Base-by-base conservation (phyloP, 2,329 filamentous ascomycete genomes). In the Falciphora oryzae region DNA sequence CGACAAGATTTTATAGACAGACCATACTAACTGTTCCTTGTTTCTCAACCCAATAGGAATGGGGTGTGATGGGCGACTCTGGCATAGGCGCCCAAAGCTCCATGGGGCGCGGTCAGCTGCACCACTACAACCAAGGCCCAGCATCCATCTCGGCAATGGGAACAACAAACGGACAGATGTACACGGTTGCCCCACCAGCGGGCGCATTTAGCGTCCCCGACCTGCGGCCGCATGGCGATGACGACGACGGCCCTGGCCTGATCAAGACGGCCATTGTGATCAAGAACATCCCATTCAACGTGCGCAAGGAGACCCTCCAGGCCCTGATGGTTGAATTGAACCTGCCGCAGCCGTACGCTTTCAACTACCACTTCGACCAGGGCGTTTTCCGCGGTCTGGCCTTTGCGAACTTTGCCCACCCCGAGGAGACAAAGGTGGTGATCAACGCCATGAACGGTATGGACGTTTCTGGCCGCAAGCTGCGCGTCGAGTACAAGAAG, bases 321-420 rank as follows among this genome's bases (percentile, higher is more conserved):
- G 87, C 89, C 67, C 84, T 97, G 70, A 99, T 99, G 95, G 91
- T 93, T 11, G 92, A 97, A 27, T 86, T 98, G 84, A 90, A 92
- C 69, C 85, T 99, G 56, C 95, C 95, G 1, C 86, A 98, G 70
- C 95, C 95, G 0, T 99, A 99, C 74, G 95, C 95, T 16, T 99
- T 99, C 83, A 99, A 99, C 81, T 98, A 99, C 73, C 95, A 99
- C 77, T 99, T 99, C 74, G 95, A 99, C 75, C 96, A 96, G 72
- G 95, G 95, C 32, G 93, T 99, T 32, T 99, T 99, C 80, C 85
- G 95, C 65, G 95, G 95, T 8, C 82, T 99, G 63, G 95, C 95
- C 2, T 99, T 99, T 79, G 95, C 95, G 74, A 99, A 99, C 78
- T 99, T 98, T 76, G 96, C 95, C 50, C 97, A 92, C 22, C 88